These are phyloP conservation scores for Syzygium malaccense DNA, from an alignment of 441 rosid species.

Conservation along the genomic window DNA sequence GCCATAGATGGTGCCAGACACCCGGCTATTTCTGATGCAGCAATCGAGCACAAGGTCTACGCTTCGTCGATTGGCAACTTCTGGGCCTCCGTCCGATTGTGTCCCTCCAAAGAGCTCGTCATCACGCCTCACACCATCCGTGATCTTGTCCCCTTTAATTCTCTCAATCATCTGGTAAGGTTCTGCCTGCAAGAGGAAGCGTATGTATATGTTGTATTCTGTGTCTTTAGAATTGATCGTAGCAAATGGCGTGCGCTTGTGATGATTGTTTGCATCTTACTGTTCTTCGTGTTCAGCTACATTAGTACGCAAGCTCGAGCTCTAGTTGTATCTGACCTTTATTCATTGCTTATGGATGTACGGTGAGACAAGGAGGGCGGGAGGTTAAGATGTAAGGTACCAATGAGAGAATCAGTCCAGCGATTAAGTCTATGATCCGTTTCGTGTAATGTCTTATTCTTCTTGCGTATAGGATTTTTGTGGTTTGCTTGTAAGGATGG, in stretches of 20 bases:
- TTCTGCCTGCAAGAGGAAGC: slow-evolving; percentile 66
- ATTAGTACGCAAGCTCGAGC: neutral
- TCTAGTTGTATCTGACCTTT: neutral
- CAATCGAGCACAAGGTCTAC: too few species aligned
- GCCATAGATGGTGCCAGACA: too few species aligned
- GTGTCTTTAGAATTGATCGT: neutral
- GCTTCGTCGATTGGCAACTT: too few species aligned
- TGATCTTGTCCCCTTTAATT: too few species aligned
- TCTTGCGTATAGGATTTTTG: neutral
- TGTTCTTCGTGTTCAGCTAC: neutral
- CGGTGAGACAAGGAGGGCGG: too few species aligned
- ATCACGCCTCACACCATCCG: too few species aligned
- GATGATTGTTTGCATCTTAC: neutral
- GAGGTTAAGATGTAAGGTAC: neutral
- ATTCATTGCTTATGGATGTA: neutral
- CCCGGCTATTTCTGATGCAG: too few species aligned
- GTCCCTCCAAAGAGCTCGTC: too few species aligned
- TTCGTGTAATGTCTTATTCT: too few species aligned
- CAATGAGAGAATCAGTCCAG: neutral
- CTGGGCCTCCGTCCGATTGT: too few species aligned
- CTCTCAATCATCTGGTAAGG: too few species aligned
- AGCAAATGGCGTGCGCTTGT: neutral
- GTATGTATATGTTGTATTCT: slow-evolving; percentile 14
- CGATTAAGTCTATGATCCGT: neutral
- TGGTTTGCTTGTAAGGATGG: neutral